Evolutionary conservation across 1,284 basidiomycete genomes (phyloP).

Genomic region (Mycosarcoma mackinlayi): DNA sequence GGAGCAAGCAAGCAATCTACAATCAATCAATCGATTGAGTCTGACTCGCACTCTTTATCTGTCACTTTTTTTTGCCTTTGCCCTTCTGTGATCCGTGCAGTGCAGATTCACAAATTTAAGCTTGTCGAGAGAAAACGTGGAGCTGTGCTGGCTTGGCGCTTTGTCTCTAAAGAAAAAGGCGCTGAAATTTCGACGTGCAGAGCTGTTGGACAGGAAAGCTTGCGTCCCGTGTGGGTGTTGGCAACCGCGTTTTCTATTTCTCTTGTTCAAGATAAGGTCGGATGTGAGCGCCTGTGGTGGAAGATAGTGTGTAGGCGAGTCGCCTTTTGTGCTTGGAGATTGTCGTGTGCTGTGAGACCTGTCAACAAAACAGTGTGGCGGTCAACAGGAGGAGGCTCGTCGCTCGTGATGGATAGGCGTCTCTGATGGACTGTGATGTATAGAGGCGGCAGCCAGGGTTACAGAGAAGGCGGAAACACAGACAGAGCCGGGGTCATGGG

Average conservation of each 20-base stretch:
- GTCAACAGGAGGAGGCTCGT: not conserved
- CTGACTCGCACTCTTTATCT: slow-evolving; percentile 2
- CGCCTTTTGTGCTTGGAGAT: not conserved
- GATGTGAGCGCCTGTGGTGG: not conserved
- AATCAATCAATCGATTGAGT: not conserved
- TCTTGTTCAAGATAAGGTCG: slow-evolving; percentile 10
- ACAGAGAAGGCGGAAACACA: not conserved
- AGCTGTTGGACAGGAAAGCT: not conserved
- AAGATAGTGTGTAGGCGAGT: not conserved
- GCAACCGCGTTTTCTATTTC: not conserved
- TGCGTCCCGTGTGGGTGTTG: not conserved
- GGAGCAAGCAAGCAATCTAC: too few relatives aligned
- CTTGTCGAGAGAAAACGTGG: not conserved
- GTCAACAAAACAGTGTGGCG: too few relatives aligned
- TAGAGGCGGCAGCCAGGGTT: too few relatives aligned
- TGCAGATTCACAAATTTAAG: not conserved
- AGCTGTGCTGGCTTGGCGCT: not conserved
- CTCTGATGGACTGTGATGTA: too few relatives aligned
- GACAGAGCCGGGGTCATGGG: not conserved
- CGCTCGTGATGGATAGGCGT: too few relatives aligned
- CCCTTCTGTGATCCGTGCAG: slow-evolving; percentile 10
- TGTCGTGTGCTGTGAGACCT: too few relatives aligned
- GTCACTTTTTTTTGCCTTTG: not conserved
- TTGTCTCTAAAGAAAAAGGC: not conserved
- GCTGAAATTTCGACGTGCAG: slow-evolving; percentile 1